Conservation (phyloP, 2,329 filamentous ascomycete species). For the Trichoderma guizhouense region DNA sequence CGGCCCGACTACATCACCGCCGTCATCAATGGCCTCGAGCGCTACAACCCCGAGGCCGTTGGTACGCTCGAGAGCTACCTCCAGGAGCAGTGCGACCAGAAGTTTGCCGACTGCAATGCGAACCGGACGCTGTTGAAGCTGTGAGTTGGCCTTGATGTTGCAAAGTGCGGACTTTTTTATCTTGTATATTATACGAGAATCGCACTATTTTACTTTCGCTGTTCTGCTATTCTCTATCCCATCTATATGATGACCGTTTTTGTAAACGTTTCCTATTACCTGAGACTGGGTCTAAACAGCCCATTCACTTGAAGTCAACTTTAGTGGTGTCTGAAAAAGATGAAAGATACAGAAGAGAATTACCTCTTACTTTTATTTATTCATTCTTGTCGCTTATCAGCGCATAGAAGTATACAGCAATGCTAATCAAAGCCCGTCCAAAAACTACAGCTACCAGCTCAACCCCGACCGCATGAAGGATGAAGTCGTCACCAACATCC, state of each 20-base stretch:
- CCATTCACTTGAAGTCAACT: constrained; percentile 24
- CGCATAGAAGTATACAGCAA: not conserved
- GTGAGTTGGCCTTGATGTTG: constrained; percentile 60
- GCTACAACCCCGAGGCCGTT: constrained; percentile 98
- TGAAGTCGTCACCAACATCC: constrained; percentile 97
- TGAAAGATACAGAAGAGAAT: not conserved
- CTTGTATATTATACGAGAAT: not conserved
- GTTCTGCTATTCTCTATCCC: not conserved
- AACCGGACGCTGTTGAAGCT: constrained; percentile 95
- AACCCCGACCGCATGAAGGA: constrained; percentile 97
- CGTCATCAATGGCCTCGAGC: constrained; percentile 95
- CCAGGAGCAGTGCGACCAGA: constrained; percentile 87
- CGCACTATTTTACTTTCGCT: not conserved
- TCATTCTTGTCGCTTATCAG: not conserved
- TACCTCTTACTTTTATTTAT: not conserved
- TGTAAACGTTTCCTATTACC: constrained; percentile 98
- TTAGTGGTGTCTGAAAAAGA: constrained; percentile 70
- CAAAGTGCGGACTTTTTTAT: not conserved
- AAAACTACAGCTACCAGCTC: constrained; percentile 80
- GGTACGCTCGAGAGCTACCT: constrained; percentile 92
- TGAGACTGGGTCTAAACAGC: constrained; percentile 57
- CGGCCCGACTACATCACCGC: constrained; percentile 86
- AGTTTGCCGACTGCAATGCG: constrained; percentile 92
- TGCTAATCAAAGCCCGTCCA: not conserved
- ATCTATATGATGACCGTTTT: constrained; percentile 65